Conservation (phyloP, 2,329 filamentous ascomycete genomes). For the Colletotrichum lindemuthianum region DNA sequence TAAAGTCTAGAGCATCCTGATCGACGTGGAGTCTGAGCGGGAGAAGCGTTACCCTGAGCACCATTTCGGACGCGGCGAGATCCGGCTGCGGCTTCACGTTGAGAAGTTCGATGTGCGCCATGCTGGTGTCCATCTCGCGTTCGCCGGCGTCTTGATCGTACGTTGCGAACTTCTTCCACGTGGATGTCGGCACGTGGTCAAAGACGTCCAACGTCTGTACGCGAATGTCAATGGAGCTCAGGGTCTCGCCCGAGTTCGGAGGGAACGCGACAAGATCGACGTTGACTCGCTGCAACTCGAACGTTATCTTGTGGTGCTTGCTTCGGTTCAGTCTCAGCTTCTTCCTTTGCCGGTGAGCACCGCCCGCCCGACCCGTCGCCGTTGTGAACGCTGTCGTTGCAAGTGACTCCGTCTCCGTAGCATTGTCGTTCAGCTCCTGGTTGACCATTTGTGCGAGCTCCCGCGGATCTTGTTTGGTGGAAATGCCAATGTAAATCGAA, state of each 20-base stretch:
- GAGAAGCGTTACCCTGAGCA: slow-evolving; percentile 81
- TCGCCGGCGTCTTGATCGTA: slow-evolving; percentile 90
- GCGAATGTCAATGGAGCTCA: slow-evolving; percentile 87
- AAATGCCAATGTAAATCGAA: slow-evolving; percentile 96
- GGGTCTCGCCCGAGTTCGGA: slow-evolving; percentile 78
- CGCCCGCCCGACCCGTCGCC: slow-evolving; percentile 61
- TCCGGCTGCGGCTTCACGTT: slow-evolving; percentile 88
- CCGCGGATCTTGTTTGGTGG: slow-evolving; percentile 83
- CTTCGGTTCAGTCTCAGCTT: slow-evolving; percentile 83
- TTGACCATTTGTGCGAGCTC: slow-evolving; percentile 89
- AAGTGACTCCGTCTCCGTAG: slow-evolving; percentile 89
- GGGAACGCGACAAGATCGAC: slow-evolving; percentile 86
- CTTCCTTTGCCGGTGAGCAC: slow-evolving; percentile 54
- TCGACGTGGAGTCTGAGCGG: slow-evolving; percentile 94
- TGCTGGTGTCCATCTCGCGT: slow-evolving; percentile 84
- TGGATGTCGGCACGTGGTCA: slow-evolving; percentile 93
- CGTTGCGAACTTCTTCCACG: slow-evolving; percentile 97
- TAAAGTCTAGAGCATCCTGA: slow-evolving; percentile 96
- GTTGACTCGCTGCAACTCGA: slow-evolving; percentile 87
- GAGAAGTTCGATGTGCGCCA: slow-evolving; percentile 89
- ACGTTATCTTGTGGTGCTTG: slow-evolving; percentile 93
- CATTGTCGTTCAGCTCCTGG: slow-evolving; percentile 83
- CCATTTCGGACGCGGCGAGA: slow-evolving; percentile 88
- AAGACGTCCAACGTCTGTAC: slow-evolving; percentile 88
- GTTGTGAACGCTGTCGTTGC: slow-evolving; percentile 77